Evolutionary conservation across 2,329 filamentous ascomycete species (phyloP), one percentile per base, ranked within the genome.

Genomic region (Hymenotorrendiella dingleyae): DNA sequence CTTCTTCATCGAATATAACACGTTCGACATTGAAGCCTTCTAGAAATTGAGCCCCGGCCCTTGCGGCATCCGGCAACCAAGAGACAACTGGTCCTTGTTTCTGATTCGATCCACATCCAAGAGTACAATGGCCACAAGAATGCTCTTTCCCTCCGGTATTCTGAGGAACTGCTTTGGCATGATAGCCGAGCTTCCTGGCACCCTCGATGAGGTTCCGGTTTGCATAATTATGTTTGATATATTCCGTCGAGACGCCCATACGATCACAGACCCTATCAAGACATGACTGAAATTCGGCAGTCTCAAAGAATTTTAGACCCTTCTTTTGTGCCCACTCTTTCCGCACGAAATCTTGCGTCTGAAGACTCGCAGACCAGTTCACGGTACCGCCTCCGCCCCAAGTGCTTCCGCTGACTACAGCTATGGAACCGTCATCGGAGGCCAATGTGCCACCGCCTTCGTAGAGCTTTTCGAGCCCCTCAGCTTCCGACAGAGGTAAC

Each of bases 311-410:
- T 0, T 76, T 72, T 19, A 96, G 67, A 0, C 81, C 80, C 12
- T 66, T 56, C 36, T 70, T 64, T 38, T 76, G 69, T 0, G 86
- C 82, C 90, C 91, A 96, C 64, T 95, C 87, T 52, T 78, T 70
- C 3, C 89, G 78, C 1, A 95, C 86, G 50, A 73, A 85, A 20
- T 76, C 79, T 59, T 91, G 86, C 0, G 86, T 84, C 53, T 73
- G 70, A 39, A 81, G 65, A 40, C 68, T 68, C 8, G 77, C 77
- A 7, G 49, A 53, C 53, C 52, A 54, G 64, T 96, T 96, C 54
- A 95, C 66, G 0, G 86, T 88, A 5, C 89, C 89, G 42, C 90
- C 90, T 30, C 90, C 90, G 22, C 90, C 90, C 78, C 84, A 94
- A 23, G 77, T 77, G 43, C 78, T 76, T 2, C 86, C 90, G 0